phyloP scores from a whole-genome alignment of 73 alveolate species.

The Tetrahymena elliotti region DNA sequence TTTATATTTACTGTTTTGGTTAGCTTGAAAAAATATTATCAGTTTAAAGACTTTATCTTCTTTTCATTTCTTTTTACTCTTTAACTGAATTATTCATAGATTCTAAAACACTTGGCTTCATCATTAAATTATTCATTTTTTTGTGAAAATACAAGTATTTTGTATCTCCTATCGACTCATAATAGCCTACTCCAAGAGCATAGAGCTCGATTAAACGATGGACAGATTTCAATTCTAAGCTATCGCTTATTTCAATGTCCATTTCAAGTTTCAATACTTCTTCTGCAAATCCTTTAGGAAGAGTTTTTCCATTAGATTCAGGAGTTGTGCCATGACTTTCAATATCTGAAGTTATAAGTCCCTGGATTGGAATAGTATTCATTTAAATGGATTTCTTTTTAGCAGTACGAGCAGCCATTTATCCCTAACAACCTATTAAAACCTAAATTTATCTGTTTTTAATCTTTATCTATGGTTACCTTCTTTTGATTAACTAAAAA shows the following conservation, averaged over 20 bases:
- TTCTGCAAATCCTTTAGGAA: neutral
- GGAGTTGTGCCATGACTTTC: neutral
- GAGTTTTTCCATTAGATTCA: neutral
- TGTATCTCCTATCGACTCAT: neutral
- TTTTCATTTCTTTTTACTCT: neutral
- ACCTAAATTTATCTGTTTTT: neutral
- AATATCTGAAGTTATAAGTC: neutral
- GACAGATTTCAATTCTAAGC: neutral
- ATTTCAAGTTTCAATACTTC: neutral
- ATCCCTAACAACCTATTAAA: neutral
- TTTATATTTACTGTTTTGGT: neutral
- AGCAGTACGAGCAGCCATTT: constrained; percentile 3
- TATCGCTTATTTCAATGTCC: neutral
- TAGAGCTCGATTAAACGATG: neutral
- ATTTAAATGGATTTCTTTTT: neutral
- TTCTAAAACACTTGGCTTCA: neutral
- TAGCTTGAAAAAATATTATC: neutral
- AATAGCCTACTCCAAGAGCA: neutral
- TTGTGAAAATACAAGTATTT: neutral
- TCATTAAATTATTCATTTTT: neutral
- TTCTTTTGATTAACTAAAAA: neutral
- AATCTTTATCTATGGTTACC: neutral
- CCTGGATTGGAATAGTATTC: neutral
- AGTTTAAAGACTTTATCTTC: neutral
- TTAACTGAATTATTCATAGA: neutral